phyloP scores from a whole-genome alignment of 495 filamentous ascomycete species.

The Penicillium fimorum region DNA sequence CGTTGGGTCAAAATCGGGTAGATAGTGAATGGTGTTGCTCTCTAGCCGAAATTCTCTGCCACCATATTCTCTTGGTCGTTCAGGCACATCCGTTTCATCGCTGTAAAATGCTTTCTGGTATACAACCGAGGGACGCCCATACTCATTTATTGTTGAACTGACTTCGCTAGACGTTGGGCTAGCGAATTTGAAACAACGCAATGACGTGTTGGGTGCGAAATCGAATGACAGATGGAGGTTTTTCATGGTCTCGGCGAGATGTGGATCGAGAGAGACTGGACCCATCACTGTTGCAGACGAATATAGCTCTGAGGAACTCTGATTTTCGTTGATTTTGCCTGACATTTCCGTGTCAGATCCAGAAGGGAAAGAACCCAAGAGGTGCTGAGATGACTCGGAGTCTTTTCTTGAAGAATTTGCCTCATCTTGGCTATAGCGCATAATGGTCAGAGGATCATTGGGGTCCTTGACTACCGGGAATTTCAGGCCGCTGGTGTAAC shows the following conservation, averaged over 20 bases:
- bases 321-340: slow-evolving; percentile 10
- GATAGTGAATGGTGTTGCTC: slow-evolving; percentile 69
- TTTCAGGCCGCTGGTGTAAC: slow-evolving; percentile 42
- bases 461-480: slow-evolving; percentile 83
- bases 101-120: slow-evolving; percentile 90
- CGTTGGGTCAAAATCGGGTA: slow-evolving; percentile 74
- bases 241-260: slow-evolving; percentile 24
- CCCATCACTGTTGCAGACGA: slow-evolving; percentile 26
- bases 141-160: slow-evolving; percentile 28
- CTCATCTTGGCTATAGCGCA: slow-evolving; percentile 68
- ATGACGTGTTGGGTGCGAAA: slow-evolving; percentile 18
- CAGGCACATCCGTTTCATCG: slow-evolving; percentile 81
- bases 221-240: slow-evolving; percentile 32
- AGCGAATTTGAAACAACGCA: slow-evolving; percentile 28
- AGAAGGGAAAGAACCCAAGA: slow-evolving; percentile 16
- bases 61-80: slow-evolving; percentile 76
- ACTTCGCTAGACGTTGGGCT: slow-evolving; percentile 34
- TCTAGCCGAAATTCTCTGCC: slow-evolving; percentile 81
- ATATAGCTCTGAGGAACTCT: slow-evolving; percentile 19
- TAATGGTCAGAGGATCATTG: slow-evolving; percentile 59
- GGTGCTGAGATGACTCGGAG: slow-evolving; percentile 27
- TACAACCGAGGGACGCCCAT: slow-evolving; percentile 55
- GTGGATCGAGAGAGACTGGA: slow-evolving; percentile 14
- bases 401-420: slow-evolving; percentile 40
- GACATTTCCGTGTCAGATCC: slow-evolving; percentile 9